Base-by-base conservation (phyloP, 108 stramenopile species). In the Discostella stelligeroides region DNA sequence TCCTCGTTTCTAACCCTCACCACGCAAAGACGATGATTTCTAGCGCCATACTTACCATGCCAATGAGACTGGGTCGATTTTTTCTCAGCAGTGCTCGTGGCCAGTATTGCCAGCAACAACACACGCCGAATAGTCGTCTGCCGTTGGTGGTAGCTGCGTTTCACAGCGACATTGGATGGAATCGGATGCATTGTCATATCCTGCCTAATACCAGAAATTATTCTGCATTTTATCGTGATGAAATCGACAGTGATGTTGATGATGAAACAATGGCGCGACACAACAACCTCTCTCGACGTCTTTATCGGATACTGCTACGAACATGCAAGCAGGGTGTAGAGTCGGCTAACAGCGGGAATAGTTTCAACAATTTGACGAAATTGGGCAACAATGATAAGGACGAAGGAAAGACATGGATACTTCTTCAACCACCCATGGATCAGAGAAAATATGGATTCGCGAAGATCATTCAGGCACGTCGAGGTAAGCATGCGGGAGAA, bases 351-450 rank as follows among this genome's bases (percentile, higher is more conserved):
- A n/a, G 24, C 1, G 34, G 51, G 0, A 68, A 76, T 41, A 57
- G 7, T 12, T 62, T 66, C 45, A 27, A 53, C 18, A 51, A 23
- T 25, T 34, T 34, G 34, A 6, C 5, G 34, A 34, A 34, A 23
- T 38, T n/a, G n/a, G n/a, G n/a, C n/a, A 25, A 38, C 41, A 37
- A 20, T 12, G 42, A 43, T 30, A 24, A 17, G 20, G 17, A 21
- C 14, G 51, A 25, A 13, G 57, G 43, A 0, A 25, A 60, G 7
- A 41, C 50, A 25, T 79, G 70, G 50, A 60, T 81, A 20, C 60
- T 81, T 30, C 55, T 81, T 0, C 74, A 81, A 30, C 80, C 80
- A 27, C 60, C 62, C 2, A 54, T 81, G 55, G 80, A 81, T 28
- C 61, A 43, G 11, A 25, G 72, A 30, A 64, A 71, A 29, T 76